Evolutionary conservation across 176 grass and related monocot genomes (phyloP).

Genomic region (Carex pumila): DNA sequence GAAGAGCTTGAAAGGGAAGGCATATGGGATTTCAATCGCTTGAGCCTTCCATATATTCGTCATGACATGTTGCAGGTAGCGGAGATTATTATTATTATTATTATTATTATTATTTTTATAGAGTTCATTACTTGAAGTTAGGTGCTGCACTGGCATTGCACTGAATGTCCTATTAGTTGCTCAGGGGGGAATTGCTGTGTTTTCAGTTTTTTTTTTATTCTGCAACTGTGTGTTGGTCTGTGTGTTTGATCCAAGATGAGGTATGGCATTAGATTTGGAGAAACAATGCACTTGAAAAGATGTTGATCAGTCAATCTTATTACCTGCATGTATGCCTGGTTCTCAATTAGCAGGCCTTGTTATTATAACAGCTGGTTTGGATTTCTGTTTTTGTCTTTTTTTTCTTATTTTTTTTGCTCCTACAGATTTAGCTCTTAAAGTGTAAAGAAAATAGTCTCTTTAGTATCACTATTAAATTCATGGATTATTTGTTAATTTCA

Average conservation of each 20-base stretch:
- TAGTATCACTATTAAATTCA: neutral
- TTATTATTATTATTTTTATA: neutral
- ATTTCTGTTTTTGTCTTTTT: neutral
- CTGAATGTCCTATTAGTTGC: neutral
- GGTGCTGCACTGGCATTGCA: neutral
- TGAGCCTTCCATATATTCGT: slow-evolving; percentile 82
- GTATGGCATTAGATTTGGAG: neutral
- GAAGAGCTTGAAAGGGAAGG: slow-evolving; percentile 90
- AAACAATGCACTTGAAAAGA: neutral
- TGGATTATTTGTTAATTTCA: slow-evolving; percentile 19
- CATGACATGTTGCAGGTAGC: slow-evolving; percentile 69
- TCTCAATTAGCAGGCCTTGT: neutral
- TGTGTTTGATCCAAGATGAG: neutral
- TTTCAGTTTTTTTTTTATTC: neutral
- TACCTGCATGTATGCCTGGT: neutral
- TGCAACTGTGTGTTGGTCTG: neutral
- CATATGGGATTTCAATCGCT: slow-evolving; percentile 94
- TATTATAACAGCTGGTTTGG: neutral
- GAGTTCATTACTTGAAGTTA: neutral
- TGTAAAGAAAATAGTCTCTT: slow-evolving; percentile 8
- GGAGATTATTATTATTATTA: neutral
- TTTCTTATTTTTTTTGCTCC: neutral
- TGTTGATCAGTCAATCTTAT: neutral
- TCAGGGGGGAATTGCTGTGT: neutral
- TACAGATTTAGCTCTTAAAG: slow-evolving; percentile 19